phyloP scores from a whole-genome alignment of 495 filamentous ascomycete genomes.

The Xanthoparmelia taractica region DNA sequence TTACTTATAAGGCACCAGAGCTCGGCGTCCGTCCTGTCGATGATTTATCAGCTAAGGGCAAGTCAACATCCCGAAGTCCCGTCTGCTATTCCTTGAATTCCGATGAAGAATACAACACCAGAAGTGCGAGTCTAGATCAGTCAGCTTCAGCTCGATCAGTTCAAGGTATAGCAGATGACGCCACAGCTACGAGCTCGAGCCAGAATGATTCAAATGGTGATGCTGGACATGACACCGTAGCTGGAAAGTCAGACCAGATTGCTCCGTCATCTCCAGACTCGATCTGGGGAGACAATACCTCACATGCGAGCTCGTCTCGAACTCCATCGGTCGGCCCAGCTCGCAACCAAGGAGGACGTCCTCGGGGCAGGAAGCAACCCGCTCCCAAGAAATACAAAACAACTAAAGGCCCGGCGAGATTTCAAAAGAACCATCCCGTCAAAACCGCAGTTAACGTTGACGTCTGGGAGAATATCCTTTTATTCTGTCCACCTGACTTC shows the following conservation, averaged over 20 bases:
- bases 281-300: neutral
- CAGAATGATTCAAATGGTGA: neutral
- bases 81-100: neutral
- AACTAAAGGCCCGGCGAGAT: conserved; percentile 16
- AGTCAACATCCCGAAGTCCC: neutral
- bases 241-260: neutral
- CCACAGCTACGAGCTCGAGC: neutral
- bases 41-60: neutral
- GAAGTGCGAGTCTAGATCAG: neutral
- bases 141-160: too few relatives aligned
- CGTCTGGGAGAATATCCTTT: conserved; percentile 23
- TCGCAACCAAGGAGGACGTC: conserved; percentile 14
- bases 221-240: neutral
- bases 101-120: neutral
- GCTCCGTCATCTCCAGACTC: neutral
- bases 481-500: conserved; percentile 13
- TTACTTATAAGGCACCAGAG: neutral
- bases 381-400: conserved; percentile 12
- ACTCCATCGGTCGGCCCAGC: neutral
- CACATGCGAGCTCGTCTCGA: neutral
- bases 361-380: conserved; percentile 1
- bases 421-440: conserved; percentile 24
- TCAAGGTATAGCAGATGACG: too few relatives aligned
- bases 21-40: neutral
- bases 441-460: conserved; percentile 7